Evolutionary conservation across 345 rosid genomes (phyloP).

Genomic region (Pelargonium nanum): DNA sequence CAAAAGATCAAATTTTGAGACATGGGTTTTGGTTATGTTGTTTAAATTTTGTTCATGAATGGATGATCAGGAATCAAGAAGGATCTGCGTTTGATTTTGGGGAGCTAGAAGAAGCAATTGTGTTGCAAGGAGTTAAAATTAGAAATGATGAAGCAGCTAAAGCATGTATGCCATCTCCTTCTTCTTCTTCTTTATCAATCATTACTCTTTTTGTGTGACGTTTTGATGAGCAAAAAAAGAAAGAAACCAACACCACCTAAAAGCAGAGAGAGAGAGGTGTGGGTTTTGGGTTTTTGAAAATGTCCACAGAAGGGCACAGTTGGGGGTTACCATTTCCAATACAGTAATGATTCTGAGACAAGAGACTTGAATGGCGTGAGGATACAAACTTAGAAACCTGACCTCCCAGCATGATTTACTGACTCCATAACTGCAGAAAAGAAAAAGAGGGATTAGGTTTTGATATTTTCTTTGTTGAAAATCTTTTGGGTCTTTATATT

Average conservation of each 20-base stretch:
- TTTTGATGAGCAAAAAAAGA: slow-evolving; percentile 21
- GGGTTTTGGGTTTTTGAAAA: slow-evolving; percentile 29
- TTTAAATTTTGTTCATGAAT: not conserved
- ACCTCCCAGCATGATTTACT: slow-evolving; percentile 28
- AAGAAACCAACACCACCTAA: not conserved
- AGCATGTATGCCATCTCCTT: slow-evolving; percentile 40
- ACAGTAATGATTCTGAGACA: slow-evolving; percentile 52
- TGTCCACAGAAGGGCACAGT: slow-evolving; percentile 30
- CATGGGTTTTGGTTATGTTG: not conserved
- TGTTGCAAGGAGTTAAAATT: slow-evolving; percentile 70
- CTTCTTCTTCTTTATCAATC: slow-evolving; percentile 9
- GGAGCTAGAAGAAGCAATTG: slow-evolving; percentile 96
- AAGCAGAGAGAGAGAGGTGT: slow-evolving; percentile 11
- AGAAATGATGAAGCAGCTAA: slow-evolving; percentile 66
- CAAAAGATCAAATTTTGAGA: not conserved
- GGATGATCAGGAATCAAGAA: slow-evolving; percentile 50
- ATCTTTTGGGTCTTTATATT: slow-evolving; percentile 6
- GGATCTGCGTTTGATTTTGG: slow-evolving; percentile 89
- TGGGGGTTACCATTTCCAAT: slow-evolving; percentile 38
- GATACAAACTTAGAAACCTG: slow-evolving; percentile 45
- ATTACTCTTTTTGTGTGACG: slow-evolving; percentile 40
- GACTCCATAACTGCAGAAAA: slow-evolving; percentile 35
- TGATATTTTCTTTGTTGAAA: slow-evolving; percentile 4
- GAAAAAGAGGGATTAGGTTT: slow-evolving; percentile 8
- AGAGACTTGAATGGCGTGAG: slow-evolving; percentile 59